phyloP scores from a whole-genome alignment of 345 rosid species.

The Capsella bursapastoris region DNA sequence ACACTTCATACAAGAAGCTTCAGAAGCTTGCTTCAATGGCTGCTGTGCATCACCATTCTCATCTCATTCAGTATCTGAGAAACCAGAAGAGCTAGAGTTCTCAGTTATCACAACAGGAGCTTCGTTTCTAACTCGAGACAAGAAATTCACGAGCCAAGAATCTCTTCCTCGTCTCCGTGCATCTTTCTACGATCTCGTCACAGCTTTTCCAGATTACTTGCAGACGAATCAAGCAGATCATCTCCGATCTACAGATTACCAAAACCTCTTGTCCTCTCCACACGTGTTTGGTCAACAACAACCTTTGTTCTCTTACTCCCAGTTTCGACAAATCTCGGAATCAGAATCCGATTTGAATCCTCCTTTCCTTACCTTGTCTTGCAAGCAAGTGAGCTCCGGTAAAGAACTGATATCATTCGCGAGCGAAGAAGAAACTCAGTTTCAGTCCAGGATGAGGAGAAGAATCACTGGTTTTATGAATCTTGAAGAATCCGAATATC shows the following conservation, averaged over 20 bases:
- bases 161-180: slow-evolving; percentile 72
- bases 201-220: slow-evolving; percentile 58
- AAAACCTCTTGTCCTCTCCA: slow-evolving; percentile 56
- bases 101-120: slow-evolving; percentile 46
- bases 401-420: slow-evolving; percentile 47
- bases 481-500: slow-evolving; percentile 71
- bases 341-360: slow-evolving; percentile 14
- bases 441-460: slow-evolving; percentile 54
- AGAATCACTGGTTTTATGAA: slow-evolving; percentile 77
- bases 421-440: slow-evolving; percentile 54
- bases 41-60: slow-evolving; percentile 61
- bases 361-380: slow-evolving; percentile 54
- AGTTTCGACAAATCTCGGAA: slow-evolving; percentile 41
- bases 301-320: slow-evolving; percentile 80
- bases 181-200: slow-evolving; percentile 55
- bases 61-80: slow-evolving; percentile 35
- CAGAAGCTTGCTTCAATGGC: slow-evolving; percentile 56
- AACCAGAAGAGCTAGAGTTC: slow-evolving; percentile 48
- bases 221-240: slow-evolving; percentile 60
- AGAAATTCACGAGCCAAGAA: slow-evolving; percentile 77
- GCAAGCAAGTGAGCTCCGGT: slow-evolving; percentile 53
- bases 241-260: slow-evolving; percentile 66
- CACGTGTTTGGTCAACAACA: slow-evolving; percentile 60
- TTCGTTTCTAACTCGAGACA: slow-evolving; percentile 52
- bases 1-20: slow-evolving; percentile 50